A percentile compares a stretch with the other conserved stretches of the same genome.
Conservation (phyloP, 2,329 filamentous ascomycete genomes). For the Blumeriella jaapii region DNA sequence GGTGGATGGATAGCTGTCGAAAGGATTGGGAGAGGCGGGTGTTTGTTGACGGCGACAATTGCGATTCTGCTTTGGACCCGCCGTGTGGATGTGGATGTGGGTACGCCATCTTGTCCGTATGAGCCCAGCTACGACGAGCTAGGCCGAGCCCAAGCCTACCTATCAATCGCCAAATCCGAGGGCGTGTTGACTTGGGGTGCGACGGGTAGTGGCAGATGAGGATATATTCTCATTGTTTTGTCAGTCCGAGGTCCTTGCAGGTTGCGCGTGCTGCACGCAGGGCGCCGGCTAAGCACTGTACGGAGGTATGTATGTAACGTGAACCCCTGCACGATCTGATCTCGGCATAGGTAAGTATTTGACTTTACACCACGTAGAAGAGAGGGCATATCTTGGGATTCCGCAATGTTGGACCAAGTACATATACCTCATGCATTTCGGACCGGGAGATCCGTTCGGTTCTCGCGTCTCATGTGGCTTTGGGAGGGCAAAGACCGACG, state of each 20-base stretch:
- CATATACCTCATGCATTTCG: too few relatives aligned
- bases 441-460: too few relatives aligned
- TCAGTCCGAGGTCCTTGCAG: conserved; percentile 1
- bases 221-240: not conserved
- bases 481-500: too few relatives aligned
- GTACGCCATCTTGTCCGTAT: conserved; percentile 10
- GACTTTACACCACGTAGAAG: too few relatives aligned
- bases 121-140: not conserved
- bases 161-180: too few relatives aligned
- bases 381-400: too few relatives aligned
- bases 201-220: too few relatives aligned
- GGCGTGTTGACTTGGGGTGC: too few relatives aligned
- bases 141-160: not conserved
- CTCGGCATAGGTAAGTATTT: too few relatives aligned
- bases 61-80: conserved; percentile 10
- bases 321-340: conserved; percentile 7
- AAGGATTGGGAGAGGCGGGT: conserved; percentile 28
- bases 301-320: too few relatives aligned
- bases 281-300: conserved; percentile 5
- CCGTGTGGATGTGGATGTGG: conserved; percentile 2
- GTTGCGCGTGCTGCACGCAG: conserved; percentile 7
- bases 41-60: conserved; percentile 12
- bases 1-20: conserved; percentile 29
- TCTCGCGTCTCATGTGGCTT: too few relatives aligned
- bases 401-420: too few relatives aligned